These are phyloP conservation scores for Silene vulgaris DNA, from an alignment of 179 eudicot genomes.

Conservation along the genomic window DNA sequence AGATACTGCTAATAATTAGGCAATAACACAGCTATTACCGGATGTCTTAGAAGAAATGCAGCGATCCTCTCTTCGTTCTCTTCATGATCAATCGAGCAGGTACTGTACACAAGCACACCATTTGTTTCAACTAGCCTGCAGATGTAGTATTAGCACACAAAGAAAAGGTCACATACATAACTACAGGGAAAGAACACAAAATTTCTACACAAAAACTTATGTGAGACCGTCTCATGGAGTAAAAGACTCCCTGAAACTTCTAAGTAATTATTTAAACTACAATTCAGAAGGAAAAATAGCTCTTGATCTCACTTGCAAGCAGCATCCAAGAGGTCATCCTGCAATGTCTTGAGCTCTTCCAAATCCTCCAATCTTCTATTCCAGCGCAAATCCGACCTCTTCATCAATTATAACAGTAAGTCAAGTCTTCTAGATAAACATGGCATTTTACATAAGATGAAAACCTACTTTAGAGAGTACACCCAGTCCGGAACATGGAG, in stretches of 20 bases:
- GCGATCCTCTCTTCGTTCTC: conserved; percentile 87
- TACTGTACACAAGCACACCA: conserved; percentile 85
- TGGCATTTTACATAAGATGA: neutral
- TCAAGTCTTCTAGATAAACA: neutral
- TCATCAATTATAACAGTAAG: conserved; percentile 9
- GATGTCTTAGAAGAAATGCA: conserved; percentile 79
- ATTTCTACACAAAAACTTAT: no score
- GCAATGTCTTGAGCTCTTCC: conserved; percentile 73
- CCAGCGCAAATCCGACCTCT: conserved; percentile 99
- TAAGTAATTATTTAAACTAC: neutral
- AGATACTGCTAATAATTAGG: neutral
- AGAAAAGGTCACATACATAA: neutral
- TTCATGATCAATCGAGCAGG: conserved; percentile 89
- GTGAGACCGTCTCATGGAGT: no score
- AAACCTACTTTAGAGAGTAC: conserved; percentile 82
- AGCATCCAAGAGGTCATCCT: conserved; percentile 86
- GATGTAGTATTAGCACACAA: neutral
- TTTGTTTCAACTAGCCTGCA: conserved; percentile 76
- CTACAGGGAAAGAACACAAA: neutral
- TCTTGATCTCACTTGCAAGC: conserved; percentile 61
- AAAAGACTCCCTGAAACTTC: neutral
- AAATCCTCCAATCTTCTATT: conserved; percentile 83
- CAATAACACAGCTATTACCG: conserved; percentile 35
- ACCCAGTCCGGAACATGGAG: conserved; percentile 96
- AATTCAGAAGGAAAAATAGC: neutral